These are phyloP conservation scores for Henckelia pumila DNA, from an alignment of 257 asterid species.

Conservation along the genomic window DNA sequence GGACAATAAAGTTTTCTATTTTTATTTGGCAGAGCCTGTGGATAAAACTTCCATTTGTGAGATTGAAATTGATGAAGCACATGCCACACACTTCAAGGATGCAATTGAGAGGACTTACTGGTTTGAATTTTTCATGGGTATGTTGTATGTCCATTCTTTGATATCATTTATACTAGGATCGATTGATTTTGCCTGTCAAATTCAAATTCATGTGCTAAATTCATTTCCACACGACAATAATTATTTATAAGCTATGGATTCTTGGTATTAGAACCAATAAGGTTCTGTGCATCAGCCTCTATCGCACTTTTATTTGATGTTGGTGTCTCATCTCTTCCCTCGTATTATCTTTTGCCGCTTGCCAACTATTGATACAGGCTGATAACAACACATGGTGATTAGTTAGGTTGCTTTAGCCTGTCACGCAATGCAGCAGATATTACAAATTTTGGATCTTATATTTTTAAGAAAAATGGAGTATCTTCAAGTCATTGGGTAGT, in stretches of 20 bases:
- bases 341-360: neutral
- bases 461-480: neutral
- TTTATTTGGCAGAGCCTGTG: slow-evolving; percentile 42
- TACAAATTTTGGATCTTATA: neutral
- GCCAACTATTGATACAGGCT: neutral
- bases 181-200: neutral
- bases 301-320: neutral
- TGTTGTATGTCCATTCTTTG: slow-evolving; percentile 18
- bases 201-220: neutral
- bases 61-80: slow-evolving; percentile 51
- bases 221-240: neutral
- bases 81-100: slow-evolving; percentile 59
- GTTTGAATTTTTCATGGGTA: slow-evolving; percentile 69
- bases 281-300: neutral
- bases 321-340: neutral
- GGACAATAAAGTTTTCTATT: slow-evolving; percentile 16
- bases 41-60: slow-evolving; percentile 45
- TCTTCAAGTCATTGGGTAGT: neutral
- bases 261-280: neutral
- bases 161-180: neutral
- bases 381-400: neutral
- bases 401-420: neutral
- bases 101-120: slow-evolving; percentile 58
- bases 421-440: neutral
- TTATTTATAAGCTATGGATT: neutral